Evolutionary conservation across 495 filamentous ascomycete genomes (phyloP).

Genomic region (Penicillium diatomitis): DNA sequence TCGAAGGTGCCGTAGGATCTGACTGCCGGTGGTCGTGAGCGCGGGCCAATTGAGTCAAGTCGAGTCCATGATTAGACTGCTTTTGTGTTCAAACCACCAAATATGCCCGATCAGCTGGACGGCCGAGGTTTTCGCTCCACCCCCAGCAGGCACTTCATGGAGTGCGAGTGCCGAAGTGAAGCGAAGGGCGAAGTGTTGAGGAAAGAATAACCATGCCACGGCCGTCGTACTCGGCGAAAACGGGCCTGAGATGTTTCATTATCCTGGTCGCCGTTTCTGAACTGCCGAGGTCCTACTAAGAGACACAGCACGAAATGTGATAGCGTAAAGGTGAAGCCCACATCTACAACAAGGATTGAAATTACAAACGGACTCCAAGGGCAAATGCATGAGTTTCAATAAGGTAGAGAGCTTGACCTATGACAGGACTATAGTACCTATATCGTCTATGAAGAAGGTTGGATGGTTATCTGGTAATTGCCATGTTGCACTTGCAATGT

Average conservation of each 20-base stretch:
- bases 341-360: too few relatives aligned
- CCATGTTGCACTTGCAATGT: not conserved
- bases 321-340: not conserved
- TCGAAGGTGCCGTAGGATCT: too few relatives aligned
- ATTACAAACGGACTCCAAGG: too few relatives aligned
- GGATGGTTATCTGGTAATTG: not conserved
- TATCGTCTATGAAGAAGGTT: not conserved
- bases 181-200: not conserved
- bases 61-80: too few relatives aligned
- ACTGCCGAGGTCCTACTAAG: not conserved
- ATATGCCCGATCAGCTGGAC: not conserved
- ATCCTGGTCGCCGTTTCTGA: not conserved
- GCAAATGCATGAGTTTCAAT: not conserved
- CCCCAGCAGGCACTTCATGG: not conserved
- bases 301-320: not conserved
- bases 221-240: not conserved
- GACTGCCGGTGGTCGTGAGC: not conserved
- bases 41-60: not conserved
- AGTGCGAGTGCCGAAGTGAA: not conserved
- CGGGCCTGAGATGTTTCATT: not conserved
- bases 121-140: not conserved
- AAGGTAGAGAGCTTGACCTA: not conserved
- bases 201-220: not conserved
- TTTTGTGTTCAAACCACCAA: not conserved
- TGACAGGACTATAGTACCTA: not conserved